These are phyloP conservation scores for Favolaschia claudopus DNA, from an alignment of 768 basidiomycete genomes.

Conservation along the genomic window DNA sequence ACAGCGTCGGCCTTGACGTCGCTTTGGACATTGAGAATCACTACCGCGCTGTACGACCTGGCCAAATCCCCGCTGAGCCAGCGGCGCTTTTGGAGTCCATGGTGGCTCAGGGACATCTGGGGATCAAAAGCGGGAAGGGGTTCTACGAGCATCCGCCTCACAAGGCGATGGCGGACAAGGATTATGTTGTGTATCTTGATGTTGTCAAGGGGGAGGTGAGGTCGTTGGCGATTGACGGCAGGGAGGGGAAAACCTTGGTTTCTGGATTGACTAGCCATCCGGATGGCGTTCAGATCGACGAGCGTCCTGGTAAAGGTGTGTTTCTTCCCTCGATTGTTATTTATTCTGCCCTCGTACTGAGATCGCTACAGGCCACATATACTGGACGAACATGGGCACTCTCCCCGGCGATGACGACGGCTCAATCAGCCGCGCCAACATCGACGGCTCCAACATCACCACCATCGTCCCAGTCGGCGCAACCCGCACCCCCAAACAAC, in stretches of 20 bases:
- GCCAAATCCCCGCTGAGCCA: constrained; percentile 16
- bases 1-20: constrained; percentile 22
- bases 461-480: constrained; percentile 21
- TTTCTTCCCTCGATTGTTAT: not conserved
- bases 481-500: constrained; percentile 26
- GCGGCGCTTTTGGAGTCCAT: constrained; percentile 14
- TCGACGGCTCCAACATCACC: constrained; percentile 16
- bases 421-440: constrained; percentile 20
- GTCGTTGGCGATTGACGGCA: constrained; percentile 15
- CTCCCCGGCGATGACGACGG: constrained; percentile 13
- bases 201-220: constrained; percentile 22
- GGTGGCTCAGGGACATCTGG: constrained; percentile 16
- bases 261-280: constrained; percentile 14
- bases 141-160: constrained; percentile 20
- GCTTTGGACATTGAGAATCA: constrained; percentile 23
- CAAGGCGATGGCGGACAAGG: constrained; percentile 17
- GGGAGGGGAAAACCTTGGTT: constrained; percentile 15
- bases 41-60: constrained; percentile 5
- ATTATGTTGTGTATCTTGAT: constrained; percentile 21
- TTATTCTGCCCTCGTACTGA: too few relatives aligned
- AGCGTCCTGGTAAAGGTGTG: constrained; percentile 23
- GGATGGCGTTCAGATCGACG: constrained; percentile 25
- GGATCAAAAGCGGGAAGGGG: constrained; percentile 20
- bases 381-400: constrained; percentile 27
- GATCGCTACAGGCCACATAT: constrained; percentile 18